Evolutionary conservation across 2,329 filamentous ascomycete genomes (phyloP), one percentile per base, ranked within the genome.

Genomic region (Chrysoporthe austroafricana): DNA sequence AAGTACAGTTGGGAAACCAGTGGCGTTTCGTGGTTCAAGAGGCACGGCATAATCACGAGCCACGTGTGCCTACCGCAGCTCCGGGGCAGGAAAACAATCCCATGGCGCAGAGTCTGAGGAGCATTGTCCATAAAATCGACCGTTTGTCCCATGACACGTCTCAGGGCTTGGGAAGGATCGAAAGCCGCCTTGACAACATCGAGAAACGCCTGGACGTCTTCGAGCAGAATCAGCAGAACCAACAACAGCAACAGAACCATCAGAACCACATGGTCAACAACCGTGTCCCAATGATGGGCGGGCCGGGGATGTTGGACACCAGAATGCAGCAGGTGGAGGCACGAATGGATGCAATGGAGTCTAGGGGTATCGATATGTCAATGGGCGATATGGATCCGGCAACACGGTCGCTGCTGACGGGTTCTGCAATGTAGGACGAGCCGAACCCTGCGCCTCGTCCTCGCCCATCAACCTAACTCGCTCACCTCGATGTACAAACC

Each of bases 21-120:
- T 89, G 86, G 86, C 85, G 86, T n/a, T 89, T 89, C 70, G 84
- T 84, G 8, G 83, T 89, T 13, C 86, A 88, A 69, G 85, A 88
- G 66, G 76, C 81, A n/a, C 81, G 85, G 16, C 86, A 89, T 74
- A 89, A 89, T 75, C 86, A 89, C 74, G 86, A 88, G 72, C 84
- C 86, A 43, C 84, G 86, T 68, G 78, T 86, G 62, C 81, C 85
- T 9, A 82, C 85, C 21, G 84, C 83, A 46, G 81, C 82, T 1
- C 82, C 85, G 1, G 85, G 85, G 36, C 84, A 86, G 69, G 86
- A 88, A 73, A 86, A 85, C 73, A 84, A 85, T 4, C 85, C 86
- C 0, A 79, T 88, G 68, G 84, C 84, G 1, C 86, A 87, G 72
- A 86, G 82, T 62, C 82, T 89, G 46, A 82, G 86, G 60, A 86